A percentile compares a stretch with the other conserved stretches of the same genome.
phyloP scores from a whole-genome alignment of 192 early-diverging fungal species.

The Coemansia sp. region DNA sequence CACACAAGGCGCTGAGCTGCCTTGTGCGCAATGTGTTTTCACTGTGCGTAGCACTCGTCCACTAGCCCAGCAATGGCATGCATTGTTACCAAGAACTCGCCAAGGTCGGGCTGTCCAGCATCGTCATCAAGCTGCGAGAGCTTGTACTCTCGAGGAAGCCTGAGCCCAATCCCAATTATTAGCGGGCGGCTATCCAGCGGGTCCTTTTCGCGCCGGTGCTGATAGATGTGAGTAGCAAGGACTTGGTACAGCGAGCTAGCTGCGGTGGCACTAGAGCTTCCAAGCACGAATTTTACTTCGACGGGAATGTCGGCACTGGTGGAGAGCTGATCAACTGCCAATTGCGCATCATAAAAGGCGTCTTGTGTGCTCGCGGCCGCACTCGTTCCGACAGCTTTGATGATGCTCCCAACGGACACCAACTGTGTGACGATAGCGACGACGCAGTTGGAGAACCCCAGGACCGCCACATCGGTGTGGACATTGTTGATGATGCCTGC shows the following conservation, averaged over 20 bases:
- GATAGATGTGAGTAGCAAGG: slow-evolving; percentile 25
- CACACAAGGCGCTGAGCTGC: too few species aligned
- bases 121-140: slow-evolving; percentile 1
- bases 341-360: slow-evolving; percentile 3
- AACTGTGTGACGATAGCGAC: slow-evolving; percentile 47
- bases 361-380: background rate
- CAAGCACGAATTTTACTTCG: slow-evolving; percentile 39
- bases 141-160: slow-evolving; percentile 27
- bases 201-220: slow-evolving; percentile 24
- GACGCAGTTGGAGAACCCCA: slow-evolving; percentile 45
- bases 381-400: slow-evolving; percentile 17
- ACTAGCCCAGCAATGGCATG: slow-evolving; percentile 14
- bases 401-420: slow-evolving; percentile 31
- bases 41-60: slow-evolving; percentile 49
- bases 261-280: slow-evolving; percentile 10
- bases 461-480: slow-evolving; percentile 46
- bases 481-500: slow-evolving; percentile 25
- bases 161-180: slow-evolving; percentile 29
- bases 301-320: slow-evolving; percentile 25
- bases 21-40: slow-evolving; percentile 34
- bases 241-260: slow-evolving; percentile 42
- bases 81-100: slow-evolving; percentile 10
- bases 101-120: slow-evolving; percentile 3
- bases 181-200: slow-evolving; percentile 26
- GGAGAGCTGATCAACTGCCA: slow-evolving; percentile 5